Conservation (phyloP, 305 asterid species). For the Caryopteris hybrid region DNA sequence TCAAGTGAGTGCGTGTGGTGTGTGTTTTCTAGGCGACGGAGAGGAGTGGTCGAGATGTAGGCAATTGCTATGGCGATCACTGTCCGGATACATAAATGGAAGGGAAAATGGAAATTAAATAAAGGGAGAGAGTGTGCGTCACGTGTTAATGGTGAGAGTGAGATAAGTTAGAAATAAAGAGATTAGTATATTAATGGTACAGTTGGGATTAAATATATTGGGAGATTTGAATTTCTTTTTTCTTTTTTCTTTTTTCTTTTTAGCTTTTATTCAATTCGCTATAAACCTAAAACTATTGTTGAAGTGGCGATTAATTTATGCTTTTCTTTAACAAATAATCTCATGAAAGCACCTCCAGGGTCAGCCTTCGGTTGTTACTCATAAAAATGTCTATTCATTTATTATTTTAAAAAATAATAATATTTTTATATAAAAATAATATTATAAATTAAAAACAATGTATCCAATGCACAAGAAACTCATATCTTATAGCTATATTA, state of each 20-base stretch:
- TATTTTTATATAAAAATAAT: no score
- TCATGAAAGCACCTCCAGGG: no score
- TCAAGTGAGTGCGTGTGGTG: constrained; percentile 24
- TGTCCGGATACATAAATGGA: background rate
- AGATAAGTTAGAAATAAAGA: background rate
- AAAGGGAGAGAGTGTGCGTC: background rate
- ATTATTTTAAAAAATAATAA: no score
- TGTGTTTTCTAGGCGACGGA: constrained; percentile 23
- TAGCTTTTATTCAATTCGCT: background rate
- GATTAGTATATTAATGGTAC: background rate
- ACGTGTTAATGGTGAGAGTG: constrained; percentile 30
- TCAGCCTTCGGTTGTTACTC: no score
- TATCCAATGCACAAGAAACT: no score
- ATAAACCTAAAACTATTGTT: background rate
- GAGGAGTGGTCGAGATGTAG: constrained; percentile 39
- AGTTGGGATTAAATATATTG: constrained; percentile 10
- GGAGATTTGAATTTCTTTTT: background rate
- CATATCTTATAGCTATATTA: no score
- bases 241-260: background rate
- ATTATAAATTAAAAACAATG: no score
- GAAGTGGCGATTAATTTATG: constrained; percentile 17
- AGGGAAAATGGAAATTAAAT: background rate
- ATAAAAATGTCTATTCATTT: no score
- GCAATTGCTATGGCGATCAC: constrained; percentile 24
- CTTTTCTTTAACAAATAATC: background rate